phyloP scores from a whole-genome alignment of 2,329 filamentous ascomycete species.

The Phialophora expanda region DNA sequence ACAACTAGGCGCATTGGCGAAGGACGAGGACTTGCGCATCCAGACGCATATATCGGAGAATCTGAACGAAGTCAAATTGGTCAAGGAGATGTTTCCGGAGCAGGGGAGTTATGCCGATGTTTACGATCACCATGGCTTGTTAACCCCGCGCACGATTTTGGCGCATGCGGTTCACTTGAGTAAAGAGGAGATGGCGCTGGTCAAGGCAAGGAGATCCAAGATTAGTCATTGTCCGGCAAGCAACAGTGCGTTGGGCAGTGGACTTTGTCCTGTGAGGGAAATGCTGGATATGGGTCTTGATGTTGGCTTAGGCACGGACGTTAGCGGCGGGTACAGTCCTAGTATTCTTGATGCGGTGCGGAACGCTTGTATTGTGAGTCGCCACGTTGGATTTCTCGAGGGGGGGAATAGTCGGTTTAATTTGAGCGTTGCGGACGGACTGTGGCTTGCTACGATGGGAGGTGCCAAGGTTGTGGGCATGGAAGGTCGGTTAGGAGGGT shows the following conservation, averaged over 20 bases:
- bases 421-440: slow-evolving; percentile 73
- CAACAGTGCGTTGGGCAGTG: slow-evolving; percentile 81
- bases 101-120: slow-evolving; percentile 71
- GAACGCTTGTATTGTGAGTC: slow-evolving; percentile 77
- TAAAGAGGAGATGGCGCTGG: slow-evolving; percentile 67
- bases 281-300: slow-evolving; percentile 75
- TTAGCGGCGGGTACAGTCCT: slow-evolving; percentile 83
- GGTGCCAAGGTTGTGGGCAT: slow-evolving; percentile 83
- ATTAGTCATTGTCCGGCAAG: slow-evolving; percentile 86
- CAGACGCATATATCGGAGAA: slow-evolving; percentile 96
- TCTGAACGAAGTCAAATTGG: slow-evolving; percentile 71
- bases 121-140: slow-evolving; percentile 74
- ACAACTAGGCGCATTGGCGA: slow-evolving; percentile 68
- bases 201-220: slow-evolving; percentile 66
- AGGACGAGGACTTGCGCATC: slow-evolving; percentile 61
- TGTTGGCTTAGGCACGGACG: slow-evolving; percentile 87
- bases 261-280: slow-evolving; percentile 74
- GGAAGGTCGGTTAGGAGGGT: slow-evolving; percentile 72
- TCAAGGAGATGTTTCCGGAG: slow-evolving; percentile 71
- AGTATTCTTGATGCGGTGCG: slow-evolving; percentile 82
- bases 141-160: slow-evolving; percentile 76
- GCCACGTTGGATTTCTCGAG: slow-evolving; percentile 66
- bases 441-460: slow-evolving; percentile 86
- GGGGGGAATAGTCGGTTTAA: slow-evolving; percentile 40
- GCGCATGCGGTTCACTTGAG: slow-evolving; percentile 83